These are phyloP conservation scores for Tripterygium wilfordii DNA, from an alignment of 177 flowering plant genomes.

Conservation along the genomic window DNA sequence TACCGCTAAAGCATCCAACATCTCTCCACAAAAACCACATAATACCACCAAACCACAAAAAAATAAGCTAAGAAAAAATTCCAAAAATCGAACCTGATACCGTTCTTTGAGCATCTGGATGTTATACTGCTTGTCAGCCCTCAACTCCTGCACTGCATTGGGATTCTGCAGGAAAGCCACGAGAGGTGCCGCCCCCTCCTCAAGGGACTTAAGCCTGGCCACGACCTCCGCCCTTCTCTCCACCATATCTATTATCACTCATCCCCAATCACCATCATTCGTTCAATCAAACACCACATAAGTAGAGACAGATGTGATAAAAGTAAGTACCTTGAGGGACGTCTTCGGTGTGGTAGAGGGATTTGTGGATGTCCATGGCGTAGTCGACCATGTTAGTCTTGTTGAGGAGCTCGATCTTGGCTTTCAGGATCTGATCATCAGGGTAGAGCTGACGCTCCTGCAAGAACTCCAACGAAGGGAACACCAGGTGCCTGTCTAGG, in stretches of 20 bases:
- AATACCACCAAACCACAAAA: neutral
- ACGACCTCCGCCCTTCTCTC: constrained; percentile 86
- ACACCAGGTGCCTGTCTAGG: constrained; percentile 81
- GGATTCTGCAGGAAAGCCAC: constrained; percentile 72
- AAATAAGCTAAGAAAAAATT: neutral
- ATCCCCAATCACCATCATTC: constrained; percentile 5
- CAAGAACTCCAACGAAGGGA: constrained; percentile 79
- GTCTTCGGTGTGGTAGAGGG: constrained; percentile 80
- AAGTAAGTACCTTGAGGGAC: constrained; percentile 66
- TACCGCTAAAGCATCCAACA: too few relatives aligned
- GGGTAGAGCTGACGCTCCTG: constrained; percentile 68
- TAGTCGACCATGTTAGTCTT: constrained; percentile 98
- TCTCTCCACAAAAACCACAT: too few relatives aligned
- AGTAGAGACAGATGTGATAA: neutral
- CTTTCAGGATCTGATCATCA: constrained; percentile 73
- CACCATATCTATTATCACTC: constrained; percentile 91
- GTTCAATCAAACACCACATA: constrained; percentile 7
- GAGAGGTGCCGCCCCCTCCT: constrained; percentile 80
- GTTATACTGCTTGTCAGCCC: constrained; percentile 81
- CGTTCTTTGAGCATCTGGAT: constrained; percentile 89
- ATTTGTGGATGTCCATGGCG: constrained; percentile 96
- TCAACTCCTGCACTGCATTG: constrained; percentile 67
- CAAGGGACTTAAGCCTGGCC: constrained; percentile 71
- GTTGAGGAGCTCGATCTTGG: constrained; percentile 83
- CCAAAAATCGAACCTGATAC: constrained; percentile 66